Base-by-base conservation (phyloP, 768 basidiomycete species). In the Zangia roseola region DNA sequence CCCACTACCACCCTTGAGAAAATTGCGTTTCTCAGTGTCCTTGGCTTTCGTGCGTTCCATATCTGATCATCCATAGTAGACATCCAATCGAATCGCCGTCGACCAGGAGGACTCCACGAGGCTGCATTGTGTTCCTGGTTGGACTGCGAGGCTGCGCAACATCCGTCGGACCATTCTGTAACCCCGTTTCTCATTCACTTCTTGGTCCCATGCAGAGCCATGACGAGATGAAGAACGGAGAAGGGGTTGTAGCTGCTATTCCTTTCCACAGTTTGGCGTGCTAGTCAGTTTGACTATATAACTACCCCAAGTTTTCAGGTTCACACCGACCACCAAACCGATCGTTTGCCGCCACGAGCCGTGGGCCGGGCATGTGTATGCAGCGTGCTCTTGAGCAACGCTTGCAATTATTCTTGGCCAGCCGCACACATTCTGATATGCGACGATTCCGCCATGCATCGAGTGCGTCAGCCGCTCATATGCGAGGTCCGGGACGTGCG, bases 41-140 rank as follows among this genome's bases (percentile, higher is more conserved):
- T 6, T 31, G n/a, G n/a, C n/a, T 31, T 16, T 31, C 31, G 5
- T 31, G 14, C 14, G 2, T 16, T 16, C 31, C 14, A 5, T 31
- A 16, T 28, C 28, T 28, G 42, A 39, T 30, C 28, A 30, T 33
- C 16, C 40, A 30, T 31, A 7, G 19, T 30, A 33, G 31, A 36
- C 20, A n/a, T 30, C 28, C 36, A 40, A 24, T 49, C 51, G 21
- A 56, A 45, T 44, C 43, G 43, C 40, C 20, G 46, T 52, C 52
- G 6, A 20, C 63, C 57, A 54, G 60, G 42, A 65, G 60, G 60
- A 39, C 36, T 33, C 51, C 61, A 65, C 54, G 61, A 59, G 61
- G 61, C 42, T 24, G 26, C 34, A 34, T 30, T 30, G 30, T 43
- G 45, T 43, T n/a, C 25, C 35, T n/a, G n/a, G n/a, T 34, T 16